Percentiles rank a stretch among this genome's conserved stretches.
phyloP scores from a whole-genome alignment of 371 early-diverging fungal genomes.

The Coemansia sp. region DNA sequence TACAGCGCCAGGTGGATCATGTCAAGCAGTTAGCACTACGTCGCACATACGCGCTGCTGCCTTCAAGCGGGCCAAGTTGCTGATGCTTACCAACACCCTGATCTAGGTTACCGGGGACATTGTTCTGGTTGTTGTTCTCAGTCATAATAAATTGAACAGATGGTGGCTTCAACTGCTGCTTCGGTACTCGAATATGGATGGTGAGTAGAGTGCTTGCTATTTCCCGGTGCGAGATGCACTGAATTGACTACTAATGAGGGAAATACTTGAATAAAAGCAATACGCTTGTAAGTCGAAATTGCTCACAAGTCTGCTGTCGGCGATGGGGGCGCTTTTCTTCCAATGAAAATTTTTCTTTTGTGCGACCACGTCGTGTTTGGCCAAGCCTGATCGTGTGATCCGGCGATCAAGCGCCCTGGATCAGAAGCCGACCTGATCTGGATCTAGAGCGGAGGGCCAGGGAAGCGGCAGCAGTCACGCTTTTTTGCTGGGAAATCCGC shows the following conservation, averaged over 20 bases:
- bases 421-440: too few relatives aligned
- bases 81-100: slow-evolving; percentile 62
- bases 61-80: background rate
- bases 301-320: background rate
- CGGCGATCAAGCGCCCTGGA: background rate
- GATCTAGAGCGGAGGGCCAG: too few relatives aligned
- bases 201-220: background rate
- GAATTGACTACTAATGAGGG: background rate
- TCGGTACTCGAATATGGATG: background rate
- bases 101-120: slow-evolving; percentile 61
- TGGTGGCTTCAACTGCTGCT: slow-evolving; percentile 1
- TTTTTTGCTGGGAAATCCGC: too few relatives aligned
- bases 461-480: too few relatives aligned
- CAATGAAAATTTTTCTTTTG: slow-evolving; percentile 12
- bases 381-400: background rate
- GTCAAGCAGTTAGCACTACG: too few relatives aligned
- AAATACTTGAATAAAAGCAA: background rate
- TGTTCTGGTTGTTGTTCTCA: slow-evolving; percentile 58
- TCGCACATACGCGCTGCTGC: too few relatives aligned
- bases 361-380: background rate
- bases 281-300: background rate
- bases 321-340: background rate
- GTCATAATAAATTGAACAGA: slow-evolving; percentile 51
- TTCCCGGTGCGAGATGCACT: slow-evolving; percentile 2
- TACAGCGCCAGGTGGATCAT: background rate